Conservation (phyloP, 2,329 filamentous ascomycete genomes). For the Zymoseptoria pseudotritici region DNA sequence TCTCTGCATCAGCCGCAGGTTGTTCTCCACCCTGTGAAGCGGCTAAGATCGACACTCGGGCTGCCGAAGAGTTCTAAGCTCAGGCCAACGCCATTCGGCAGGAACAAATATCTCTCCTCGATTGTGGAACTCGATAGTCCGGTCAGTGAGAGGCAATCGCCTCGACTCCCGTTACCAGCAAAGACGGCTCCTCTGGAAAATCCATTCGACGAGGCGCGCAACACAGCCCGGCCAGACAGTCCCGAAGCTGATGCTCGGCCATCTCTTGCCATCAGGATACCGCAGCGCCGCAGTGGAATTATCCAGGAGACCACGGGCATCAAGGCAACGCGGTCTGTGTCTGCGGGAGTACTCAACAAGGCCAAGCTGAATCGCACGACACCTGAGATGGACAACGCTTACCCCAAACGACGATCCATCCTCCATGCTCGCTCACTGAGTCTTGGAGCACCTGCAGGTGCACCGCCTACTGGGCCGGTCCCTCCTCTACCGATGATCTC, state of each 20-base stretch:
- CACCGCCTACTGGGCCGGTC: conserved; percentile 35
- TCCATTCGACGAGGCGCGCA: background rate
- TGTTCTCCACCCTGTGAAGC: conserved; percentile 3
- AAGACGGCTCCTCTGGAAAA: conserved; percentile 5
- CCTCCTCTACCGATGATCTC: conserved; percentile 36
- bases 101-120: conserved; percentile 27
- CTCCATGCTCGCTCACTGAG: conserved; percentile 29
- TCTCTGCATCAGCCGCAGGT: conserved; percentile 19
- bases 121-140: conserved; percentile 33
- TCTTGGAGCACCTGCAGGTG: conserved; percentile 29
- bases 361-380: background rate
- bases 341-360: conserved; percentile 15
- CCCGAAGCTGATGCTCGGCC: conserved; percentile 21
- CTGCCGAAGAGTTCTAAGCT: conserved; percentile 20
- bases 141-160: conserved; percentile 10
- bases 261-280: conserved; percentile 23
- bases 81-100: conserved; percentile 12
- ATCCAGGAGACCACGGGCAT: conserved; percentile 6
- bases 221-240: conserved; percentile 12
- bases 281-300: conserved; percentile 17
- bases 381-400: background rate
- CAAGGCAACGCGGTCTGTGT: conserved; percentile 21
- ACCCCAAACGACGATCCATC: conserved; percentile 8
- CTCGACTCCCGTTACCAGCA: conserved; percentile 20
- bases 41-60: conserved; percentile 18